Conservation (phyloP, 116 monocot genomes). For the Phalaenopsis hybrid region DNA sequence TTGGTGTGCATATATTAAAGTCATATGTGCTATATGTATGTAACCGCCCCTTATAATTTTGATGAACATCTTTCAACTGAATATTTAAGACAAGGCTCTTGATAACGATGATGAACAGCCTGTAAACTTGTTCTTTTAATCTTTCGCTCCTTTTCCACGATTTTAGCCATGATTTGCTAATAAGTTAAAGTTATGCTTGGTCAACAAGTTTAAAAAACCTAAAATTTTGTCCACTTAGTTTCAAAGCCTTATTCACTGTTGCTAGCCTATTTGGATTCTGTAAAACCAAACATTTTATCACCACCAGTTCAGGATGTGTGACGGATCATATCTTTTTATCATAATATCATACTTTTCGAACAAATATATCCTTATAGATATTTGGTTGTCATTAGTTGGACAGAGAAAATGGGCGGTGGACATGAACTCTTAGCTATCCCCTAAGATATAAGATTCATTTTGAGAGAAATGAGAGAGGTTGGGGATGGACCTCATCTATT, state of each 20-base stretch:
- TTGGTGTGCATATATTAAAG: too few species aligned
- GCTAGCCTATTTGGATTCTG: neutral
- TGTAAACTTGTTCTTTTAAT: neutral
- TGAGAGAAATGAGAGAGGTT: neutral
- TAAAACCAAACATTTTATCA: neutral
- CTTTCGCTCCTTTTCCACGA: neutral
- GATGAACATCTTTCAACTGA: neutral
- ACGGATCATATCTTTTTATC: neutral
- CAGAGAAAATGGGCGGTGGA: neutral
- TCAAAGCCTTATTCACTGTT: neutral
- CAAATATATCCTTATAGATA: neutral
- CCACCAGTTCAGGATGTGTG: neutral
- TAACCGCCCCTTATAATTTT: neutral
- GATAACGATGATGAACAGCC: neutral
- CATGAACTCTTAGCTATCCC: neutral
- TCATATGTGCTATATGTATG: too few species aligned
- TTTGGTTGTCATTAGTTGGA: neutral
- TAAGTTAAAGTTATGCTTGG: neutral
- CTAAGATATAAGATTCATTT: neutral
- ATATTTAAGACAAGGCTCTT: neutral
- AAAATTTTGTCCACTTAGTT: neutral
- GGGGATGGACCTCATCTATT: neutral
- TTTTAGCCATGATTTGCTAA: neutral
- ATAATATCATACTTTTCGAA: neutral
- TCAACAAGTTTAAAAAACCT: too few species aligned